Evolutionary conservation across 2,329 filamentous ascomycete genomes (phyloP).

Genomic region (Fusarium albidum): DNA sequence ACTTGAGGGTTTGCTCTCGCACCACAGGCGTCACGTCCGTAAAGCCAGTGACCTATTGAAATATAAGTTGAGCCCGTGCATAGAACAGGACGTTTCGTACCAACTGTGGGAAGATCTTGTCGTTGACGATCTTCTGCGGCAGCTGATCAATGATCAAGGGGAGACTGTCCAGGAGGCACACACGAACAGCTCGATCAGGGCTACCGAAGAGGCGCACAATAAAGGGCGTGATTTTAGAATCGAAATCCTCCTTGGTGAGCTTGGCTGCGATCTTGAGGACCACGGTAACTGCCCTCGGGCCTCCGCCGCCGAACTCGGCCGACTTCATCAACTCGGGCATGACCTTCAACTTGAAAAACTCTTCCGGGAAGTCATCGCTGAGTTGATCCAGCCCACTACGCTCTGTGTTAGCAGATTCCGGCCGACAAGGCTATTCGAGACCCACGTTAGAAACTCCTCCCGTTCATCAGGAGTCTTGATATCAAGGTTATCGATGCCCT

Average conservation of each 20-base stretch:
- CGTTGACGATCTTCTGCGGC: slow-evolving; percentile 87
- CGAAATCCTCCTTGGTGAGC: slow-evolving; percentile 89
- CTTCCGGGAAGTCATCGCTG: slow-evolving; percentile 93
- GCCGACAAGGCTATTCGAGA: neutral
- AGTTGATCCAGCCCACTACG: slow-evolving; percentile 79
- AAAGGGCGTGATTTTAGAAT: slow-evolving; percentile 82
- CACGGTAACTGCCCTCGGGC: slow-evolving; percentile 86
- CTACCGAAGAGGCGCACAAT: slow-evolving; percentile 88
- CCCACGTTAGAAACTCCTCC: slow-evolving; percentile 79
- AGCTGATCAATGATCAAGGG: slow-evolving; percentile 91
- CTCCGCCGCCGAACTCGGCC: slow-evolving; percentile 97
- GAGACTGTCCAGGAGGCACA: slow-evolving; percentile 88
- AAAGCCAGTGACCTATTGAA: slow-evolving; percentile 82
- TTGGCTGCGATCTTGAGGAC: slow-evolving; percentile 93
- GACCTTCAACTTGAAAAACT: slow-evolving; percentile 98
- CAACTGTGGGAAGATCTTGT: slow-evolving; percentile 96
- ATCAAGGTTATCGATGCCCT: slow-evolving; percentile 91
- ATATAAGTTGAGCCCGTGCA: slow-evolving; percentile 35
- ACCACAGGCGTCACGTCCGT: slow-evolving; percentile 91
- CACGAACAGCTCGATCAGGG: slow-evolving; percentile 89
- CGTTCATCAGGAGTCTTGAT: slow-evolving; percentile 86
- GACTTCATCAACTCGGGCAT: slow-evolving; percentile 96
- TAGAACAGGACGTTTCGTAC: slow-evolving; percentile 54
- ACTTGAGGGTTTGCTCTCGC: slow-evolving; percentile 94
- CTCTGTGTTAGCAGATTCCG: slow-evolving; percentile 41